Percentiles rank a stretch among this genome's conserved stretches.
phyloP scores from a whole-genome alignment of 768 basidiomycete species.

The Phallus indusiatus region DNA sequence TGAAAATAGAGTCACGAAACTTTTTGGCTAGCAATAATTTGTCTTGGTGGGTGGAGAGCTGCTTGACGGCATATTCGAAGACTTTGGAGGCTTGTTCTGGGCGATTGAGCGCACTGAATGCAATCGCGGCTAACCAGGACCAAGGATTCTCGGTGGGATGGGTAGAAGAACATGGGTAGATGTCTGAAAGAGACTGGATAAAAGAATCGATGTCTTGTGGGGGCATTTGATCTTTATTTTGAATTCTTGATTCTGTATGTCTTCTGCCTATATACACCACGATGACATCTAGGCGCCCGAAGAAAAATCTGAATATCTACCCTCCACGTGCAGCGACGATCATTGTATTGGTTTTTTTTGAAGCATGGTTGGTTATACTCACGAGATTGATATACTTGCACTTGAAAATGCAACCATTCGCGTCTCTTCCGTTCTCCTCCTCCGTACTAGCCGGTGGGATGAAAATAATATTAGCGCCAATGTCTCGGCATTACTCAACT shows the following conservation, averaged over 20 bases:
- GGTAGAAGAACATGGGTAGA: not conserved
- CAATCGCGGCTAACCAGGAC: not conserved
- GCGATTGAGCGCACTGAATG: not conserved
- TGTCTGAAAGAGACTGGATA: not conserved
- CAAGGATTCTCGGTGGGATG: not conserved
- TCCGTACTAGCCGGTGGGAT: no score
- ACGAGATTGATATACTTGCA: no score
- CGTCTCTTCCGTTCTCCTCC: no score
- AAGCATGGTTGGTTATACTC: no score
- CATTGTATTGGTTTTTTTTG: no score
- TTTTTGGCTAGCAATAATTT: conserved; percentile 38
- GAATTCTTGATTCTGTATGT: not conserved
- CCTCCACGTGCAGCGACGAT: no score
- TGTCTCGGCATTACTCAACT: no score
- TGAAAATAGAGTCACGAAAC: conserved; percentile 54
- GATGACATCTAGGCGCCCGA: no score
- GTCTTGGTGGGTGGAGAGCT: conserved; percentile 20
- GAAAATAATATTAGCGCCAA: no score
- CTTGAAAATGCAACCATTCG: no score
- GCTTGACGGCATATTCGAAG: not conserved
- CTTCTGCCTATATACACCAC: no score
- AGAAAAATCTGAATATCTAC: no score
- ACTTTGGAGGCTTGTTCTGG: not conserved
- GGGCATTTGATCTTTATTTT: not conserved
- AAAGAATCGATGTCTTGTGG: not conserved